Evolutionary conservation across 1,284 basidiomycete genomes (phyloP).

Genomic region (Marasmius fiardii): DNA sequence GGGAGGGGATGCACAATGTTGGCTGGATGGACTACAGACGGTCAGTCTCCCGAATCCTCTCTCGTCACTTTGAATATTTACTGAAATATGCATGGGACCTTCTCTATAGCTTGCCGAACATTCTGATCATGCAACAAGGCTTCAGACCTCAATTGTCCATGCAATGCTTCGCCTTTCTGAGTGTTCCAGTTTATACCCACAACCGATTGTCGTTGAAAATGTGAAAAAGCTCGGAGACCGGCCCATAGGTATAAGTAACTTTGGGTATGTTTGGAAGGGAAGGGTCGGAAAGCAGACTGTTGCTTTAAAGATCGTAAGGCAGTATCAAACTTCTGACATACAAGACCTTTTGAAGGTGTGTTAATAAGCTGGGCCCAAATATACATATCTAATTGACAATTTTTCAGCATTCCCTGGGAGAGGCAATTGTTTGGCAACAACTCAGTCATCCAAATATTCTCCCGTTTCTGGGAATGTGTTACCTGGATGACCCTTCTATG

Average conservation of each 20-base stretch:
- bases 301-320: constrained; percentile 1
- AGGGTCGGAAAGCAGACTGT: neutral
- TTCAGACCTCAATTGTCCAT: neutral
- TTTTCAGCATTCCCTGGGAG: neutral
- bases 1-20: too few relatives aligned
- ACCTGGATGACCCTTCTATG: neutral
- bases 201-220: neutral
- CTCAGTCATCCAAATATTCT: neutral
- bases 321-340: neutral
- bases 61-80: too few relatives aligned
- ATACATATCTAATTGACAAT: too few relatives aligned
- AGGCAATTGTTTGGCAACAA: constrained; percentile 1
- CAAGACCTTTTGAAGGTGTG: neutral
- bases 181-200: neutral
- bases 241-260: neutral
- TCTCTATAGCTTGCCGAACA: neutral
- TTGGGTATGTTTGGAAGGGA: constrained; percentile 7
- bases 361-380: neutral
- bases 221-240: constrained; percentile 1
- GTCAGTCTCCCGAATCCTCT: too few relatives aligned
- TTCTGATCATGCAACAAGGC: neutral
- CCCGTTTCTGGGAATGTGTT: neutral
- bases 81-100: too few relatives aligned
- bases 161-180: constrained; percentile 1
- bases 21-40: too few relatives aligned